These are phyloP conservation scores for Hippophae gyantsensis DNA, from an alignment of 306 rosid genomes.

Conservation along the genomic window DNA sequence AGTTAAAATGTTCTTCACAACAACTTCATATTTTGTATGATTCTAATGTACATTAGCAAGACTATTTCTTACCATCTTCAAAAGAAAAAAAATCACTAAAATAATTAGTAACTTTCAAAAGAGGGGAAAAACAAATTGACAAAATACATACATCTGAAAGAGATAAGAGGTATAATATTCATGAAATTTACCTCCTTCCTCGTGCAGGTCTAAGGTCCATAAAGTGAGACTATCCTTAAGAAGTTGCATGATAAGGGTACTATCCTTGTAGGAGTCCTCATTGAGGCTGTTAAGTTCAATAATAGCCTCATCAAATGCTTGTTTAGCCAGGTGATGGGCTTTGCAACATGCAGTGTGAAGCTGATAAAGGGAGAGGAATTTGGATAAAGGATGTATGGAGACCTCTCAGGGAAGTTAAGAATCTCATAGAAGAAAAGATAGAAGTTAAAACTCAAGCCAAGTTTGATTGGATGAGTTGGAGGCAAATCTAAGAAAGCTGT, in stretches of 20 bases:
- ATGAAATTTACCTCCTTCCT: slow-evolving; percentile 37
- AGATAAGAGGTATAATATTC: background rate
- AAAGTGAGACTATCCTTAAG: slow-evolving; percentile 62
- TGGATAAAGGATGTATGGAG: background rate
- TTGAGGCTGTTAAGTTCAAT: slow-evolving; percentile 32
- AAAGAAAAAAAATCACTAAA: too few relatives aligned
- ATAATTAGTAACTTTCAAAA: background rate
- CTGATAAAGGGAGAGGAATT: too few relatives aligned
- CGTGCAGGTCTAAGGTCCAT: slow-evolving; percentile 58
- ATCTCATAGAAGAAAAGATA: slow-evolving; percentile 71
- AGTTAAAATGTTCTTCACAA: background rate
- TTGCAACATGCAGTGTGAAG: slow-evolving; percentile 7
- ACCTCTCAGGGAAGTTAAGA: slow-evolving; percentile 65
- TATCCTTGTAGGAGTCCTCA: slow-evolving; percentile 62
- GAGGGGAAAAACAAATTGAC: background rate
- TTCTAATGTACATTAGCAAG: background rate
- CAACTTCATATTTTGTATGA: background rate
- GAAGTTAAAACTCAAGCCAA: slow-evolving; percentile 59
- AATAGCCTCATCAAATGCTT: slow-evolving; percentile 36
- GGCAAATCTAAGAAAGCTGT: slow-evolving; percentile 37
- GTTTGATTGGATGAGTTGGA: slow-evolving; percentile 53
- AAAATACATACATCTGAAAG: background rate
- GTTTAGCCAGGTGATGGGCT: slow-evolving; percentile 35
- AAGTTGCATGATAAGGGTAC: slow-evolving; percentile 62
- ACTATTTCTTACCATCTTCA: background rate